Evolutionary conservation across 169 alveolate species (phyloP), one percentile per base, ranked within the genome.

Genomic region (Cystoisospora suis): DNA sequence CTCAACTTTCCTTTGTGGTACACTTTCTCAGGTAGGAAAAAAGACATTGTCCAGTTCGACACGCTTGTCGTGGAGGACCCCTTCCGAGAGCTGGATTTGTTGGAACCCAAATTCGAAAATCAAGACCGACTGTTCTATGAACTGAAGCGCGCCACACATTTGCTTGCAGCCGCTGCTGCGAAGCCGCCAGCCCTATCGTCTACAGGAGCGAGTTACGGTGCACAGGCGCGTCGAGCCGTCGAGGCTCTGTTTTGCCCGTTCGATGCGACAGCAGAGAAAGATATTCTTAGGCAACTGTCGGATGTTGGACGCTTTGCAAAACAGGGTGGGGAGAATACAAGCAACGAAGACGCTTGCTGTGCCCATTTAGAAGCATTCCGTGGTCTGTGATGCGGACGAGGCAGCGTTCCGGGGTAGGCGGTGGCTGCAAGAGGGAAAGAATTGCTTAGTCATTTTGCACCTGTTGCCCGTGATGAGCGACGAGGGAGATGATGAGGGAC

Each of bases 1-100:
- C n/a, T n/a, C n/a, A n/a, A n/a, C n/a, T n/a, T n/a, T n/a, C n/a
- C n/a, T n/a, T n/a, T n/a, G n/a, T n/a, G n/a, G n/a, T n/a, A n/a
- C n/a, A n/a, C n/a, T n/a, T n/a, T n/a, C n/a, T 32, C 77, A 65
- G 77, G 77, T 1, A 65, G 77, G 77, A 65, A 27, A 44, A 65
- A 32, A 44, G 40, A n/a, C 44, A n/a, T 65, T 1, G 6, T 65
- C 20, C 77, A 65, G 44, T 65, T 65, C 44, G 77, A 27, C 77
- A 65, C 77, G 42, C n/a, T 65, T 23, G 77, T 65, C 77, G 77
- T 65, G 77, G 36, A 65, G n/a, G 77, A 12, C n/a, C 77, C 77
- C 20, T 65, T 65, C 12, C 36, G 77, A 4, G 77, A 65, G n/a
- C 42, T 65, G 40, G 77, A 65, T 36, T 4, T 65, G 42, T 12